Evolutionary conservation across 352 stramenopile species (phyloP).

Genomic region (Peronospora farinosa): DNA sequence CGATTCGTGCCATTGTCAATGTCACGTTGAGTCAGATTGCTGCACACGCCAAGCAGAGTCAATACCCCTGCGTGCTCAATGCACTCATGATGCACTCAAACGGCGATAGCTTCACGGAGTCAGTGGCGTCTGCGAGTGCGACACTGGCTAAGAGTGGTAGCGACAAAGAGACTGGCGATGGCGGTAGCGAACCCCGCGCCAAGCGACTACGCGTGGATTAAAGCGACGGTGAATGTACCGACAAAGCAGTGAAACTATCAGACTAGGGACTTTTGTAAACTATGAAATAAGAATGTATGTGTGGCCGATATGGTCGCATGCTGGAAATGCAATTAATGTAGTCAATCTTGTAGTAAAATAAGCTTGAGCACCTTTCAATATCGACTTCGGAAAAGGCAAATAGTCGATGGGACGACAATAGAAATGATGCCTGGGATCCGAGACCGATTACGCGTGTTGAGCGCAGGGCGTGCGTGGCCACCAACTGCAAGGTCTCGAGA

Average conservation of each 20-base stretch:
- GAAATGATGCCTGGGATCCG: conserved; percentile 11
- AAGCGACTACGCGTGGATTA: conserved; percentile 31
- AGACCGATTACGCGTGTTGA: conserved; percentile 19
- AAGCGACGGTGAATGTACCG: conserved; percentile 1
- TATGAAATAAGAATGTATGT: conserved; percentile 20
- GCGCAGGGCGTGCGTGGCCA: conserved; percentile 6
- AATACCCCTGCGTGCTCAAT: conserved; percentile 78
- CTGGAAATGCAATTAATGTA: neutral
- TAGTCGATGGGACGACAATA: conserved; percentile 7
- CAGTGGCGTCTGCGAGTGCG: conserved; percentile 18
- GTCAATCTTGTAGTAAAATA: neutral
- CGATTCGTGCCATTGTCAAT: conserved; percentile 67
- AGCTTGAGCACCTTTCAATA: neutral
- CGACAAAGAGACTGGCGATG: conserved; percentile 18
- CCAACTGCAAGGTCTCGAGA: conserved; percentile 23
- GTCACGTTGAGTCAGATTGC: conserved; percentile 71
- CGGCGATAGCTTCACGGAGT: conserved; percentile 53
- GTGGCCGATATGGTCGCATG: conserved; percentile 9
- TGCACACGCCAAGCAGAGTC: conserved; percentile 43
- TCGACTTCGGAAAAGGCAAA: neutral
- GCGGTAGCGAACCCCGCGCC: conserved; percentile 12
- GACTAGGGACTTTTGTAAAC: conserved; percentile 28
- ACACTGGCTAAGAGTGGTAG: conserved; percentile 38
- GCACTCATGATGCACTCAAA: conserved; percentile 77
- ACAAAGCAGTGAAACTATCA: conserved; percentile 16